Percentiles rank a stretch among this genome's conserved stretches.
Evolutionary conservation across 257 asterid genomes (phyloP).

Genomic region (Przewalskia tangutica): DNA sequence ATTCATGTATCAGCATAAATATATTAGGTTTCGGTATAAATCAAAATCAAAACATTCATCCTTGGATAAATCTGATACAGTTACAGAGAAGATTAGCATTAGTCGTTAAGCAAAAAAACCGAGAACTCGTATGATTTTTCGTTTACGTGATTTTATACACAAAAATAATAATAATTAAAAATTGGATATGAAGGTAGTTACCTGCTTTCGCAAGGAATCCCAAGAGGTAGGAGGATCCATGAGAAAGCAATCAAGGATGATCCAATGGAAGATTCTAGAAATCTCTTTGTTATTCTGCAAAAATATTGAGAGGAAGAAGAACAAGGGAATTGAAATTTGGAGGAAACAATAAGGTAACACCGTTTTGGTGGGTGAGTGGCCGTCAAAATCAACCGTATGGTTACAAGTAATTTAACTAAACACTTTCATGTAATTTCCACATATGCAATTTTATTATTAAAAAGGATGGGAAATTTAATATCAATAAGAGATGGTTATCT

Average conservation of each 20-base stretch:
- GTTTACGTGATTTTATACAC: background rate
- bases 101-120: background rate
- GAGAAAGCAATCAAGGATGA: background rate
- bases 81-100: background rate
- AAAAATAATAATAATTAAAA: background rate
- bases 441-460: background rate
- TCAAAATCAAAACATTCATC: background rate
- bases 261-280: background rate
- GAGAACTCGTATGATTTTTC: background rate
- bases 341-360: background rate
- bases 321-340: background rate
- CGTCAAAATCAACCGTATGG: background rate
- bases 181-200: slow-evolving; percentile 2
- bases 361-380: background rate
- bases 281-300: background rate
- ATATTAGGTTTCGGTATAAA: no score
- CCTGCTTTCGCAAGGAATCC: slow-evolving; percentile 97
- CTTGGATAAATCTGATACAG: background rate
- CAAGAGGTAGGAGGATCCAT: slow-evolving; percentile 86
- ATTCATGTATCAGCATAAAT: background rate
- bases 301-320: background rate
- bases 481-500: background rate
- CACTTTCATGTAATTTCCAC: background rate
- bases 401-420: no score
- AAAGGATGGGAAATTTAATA: background rate